Evolutionary conservation across 495 filamentous ascomycete genomes (phyloP).

Genomic region (Stereocaulon alpinum): DNA sequence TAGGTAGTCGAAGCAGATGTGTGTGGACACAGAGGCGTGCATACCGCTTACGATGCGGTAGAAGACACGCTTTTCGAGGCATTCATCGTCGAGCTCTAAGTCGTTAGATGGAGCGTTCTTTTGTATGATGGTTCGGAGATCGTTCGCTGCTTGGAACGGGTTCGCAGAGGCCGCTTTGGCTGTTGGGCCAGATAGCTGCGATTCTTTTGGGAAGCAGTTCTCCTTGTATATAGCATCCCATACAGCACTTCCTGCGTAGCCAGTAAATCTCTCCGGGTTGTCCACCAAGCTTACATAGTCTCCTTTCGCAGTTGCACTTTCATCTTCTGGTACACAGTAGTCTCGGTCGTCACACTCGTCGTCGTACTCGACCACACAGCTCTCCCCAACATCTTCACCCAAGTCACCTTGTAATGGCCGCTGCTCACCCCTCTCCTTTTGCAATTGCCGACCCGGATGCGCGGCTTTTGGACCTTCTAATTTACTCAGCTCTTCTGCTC

Average conservation of each 20-base stretch:
- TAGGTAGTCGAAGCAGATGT: slow-evolving; percentile 92
- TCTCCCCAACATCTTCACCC: slow-evolving; percentile 82
- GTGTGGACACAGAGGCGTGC: slow-evolving; percentile 93
- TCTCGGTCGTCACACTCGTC: slow-evolving; percentile 96
- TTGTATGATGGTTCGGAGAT: slow-evolving; percentile 73
- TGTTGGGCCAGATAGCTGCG: slow-evolving; percentile 32
- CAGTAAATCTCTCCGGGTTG: slow-evolving; percentile 93
- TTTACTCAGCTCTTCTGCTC: slow-evolving; percentile 83
- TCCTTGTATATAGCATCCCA: slow-evolving; percentile 97
- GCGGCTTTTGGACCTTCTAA: slow-evolving; percentile 82
- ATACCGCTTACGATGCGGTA: slow-evolving; percentile 91
- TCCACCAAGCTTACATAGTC: slow-evolving; percentile 92
- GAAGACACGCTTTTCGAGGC: slow-evolving; percentile 94
- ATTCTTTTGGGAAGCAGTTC: slow-evolving; percentile 81
- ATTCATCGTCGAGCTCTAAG: slow-evolving; percentile 75
- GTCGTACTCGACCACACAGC: slow-evolving; percentile 92
- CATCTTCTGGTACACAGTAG: slow-evolving; percentile 94
- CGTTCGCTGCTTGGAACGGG: slow-evolving; percentile 58
- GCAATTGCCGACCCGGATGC: slow-evolving; percentile 67
- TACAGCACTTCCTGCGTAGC: slow-evolving; percentile 77
- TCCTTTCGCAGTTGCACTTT: slow-evolving; percentile 72
- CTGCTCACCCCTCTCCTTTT: slow-evolving; percentile 53
- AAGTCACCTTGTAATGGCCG: slow-evolving; percentile 72
- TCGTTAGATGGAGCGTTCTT: slow-evolving; percentile 38
- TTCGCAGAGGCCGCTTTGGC: slow-evolving; percentile 25